Percentiles rank a stretch among this genome's conserved stretches.
These are phyloP conservation scores for Arthrinium phaeospermum DNA, from an alignment of 2,329 filamentous ascomycete genomes.

Conservation along the genomic window DNA sequence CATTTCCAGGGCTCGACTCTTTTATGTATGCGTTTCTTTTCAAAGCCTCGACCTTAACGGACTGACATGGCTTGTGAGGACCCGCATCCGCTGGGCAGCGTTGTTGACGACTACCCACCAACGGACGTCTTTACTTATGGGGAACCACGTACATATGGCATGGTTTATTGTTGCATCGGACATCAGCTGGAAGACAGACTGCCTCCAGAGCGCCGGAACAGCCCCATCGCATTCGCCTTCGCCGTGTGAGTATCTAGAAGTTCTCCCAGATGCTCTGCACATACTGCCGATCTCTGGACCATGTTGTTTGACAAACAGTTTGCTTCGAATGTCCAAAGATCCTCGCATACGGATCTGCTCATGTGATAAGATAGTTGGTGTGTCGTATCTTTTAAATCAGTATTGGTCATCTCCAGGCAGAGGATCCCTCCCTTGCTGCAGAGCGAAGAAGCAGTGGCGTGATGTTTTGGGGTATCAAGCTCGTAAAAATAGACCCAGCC, in stretches of 20 bases:
- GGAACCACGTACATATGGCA: neutral
- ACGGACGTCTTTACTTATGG: neutral
- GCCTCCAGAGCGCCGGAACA: neutral
- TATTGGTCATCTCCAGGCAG: neutral
- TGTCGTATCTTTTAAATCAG: neutral
- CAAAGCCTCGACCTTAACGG: neutral
- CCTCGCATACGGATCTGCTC: neutral
- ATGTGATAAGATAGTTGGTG: neutral
- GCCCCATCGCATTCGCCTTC: neutral
- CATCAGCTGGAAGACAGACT: neutral
- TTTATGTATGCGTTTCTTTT: neutral
- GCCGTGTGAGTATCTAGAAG: neutral
- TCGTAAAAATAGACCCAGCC: neutral
- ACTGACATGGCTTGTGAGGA: neutral
- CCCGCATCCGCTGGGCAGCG: neutral
- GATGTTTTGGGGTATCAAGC: neutral
- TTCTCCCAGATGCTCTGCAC: neutral
- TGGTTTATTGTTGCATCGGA: neutral
- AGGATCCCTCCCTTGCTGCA: neutral
- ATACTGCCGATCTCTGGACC: neutral
- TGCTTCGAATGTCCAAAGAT: neutral
- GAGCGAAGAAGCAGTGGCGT: neutral
- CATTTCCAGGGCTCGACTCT: neutral
- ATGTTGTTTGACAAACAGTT: neutral
- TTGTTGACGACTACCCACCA: neutral